Evolutionary conservation across 768 basidiomycete species (phyloP).

Genomic region (Amanita rimosa): DNA sequence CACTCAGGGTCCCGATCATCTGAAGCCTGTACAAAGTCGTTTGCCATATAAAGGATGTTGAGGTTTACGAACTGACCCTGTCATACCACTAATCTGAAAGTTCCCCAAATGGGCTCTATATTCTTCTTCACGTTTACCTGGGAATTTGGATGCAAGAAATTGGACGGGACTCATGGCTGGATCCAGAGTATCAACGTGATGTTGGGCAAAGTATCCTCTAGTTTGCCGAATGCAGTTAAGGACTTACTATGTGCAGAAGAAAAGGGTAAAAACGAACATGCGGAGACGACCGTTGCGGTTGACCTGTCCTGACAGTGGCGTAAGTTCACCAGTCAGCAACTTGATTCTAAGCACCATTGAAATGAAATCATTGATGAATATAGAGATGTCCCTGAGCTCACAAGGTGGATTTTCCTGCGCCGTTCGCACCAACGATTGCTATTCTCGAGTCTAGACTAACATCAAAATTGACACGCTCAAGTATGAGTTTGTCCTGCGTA

Average conservation of each 20-base stretch:
- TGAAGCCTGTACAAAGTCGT: constrained; percentile 44
- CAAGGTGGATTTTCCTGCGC: constrained; percentile 95
- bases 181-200: constrained; percentile 87
- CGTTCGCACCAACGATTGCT: constrained; percentile 91
- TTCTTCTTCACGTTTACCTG: constrained; percentile 92
- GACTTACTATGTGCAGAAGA: background rate
- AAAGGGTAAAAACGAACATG: constrained; percentile 40
- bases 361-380: background rate
- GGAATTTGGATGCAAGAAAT: constrained; percentile 86
- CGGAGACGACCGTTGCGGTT: constrained; percentile 87
- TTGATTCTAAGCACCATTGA: constrained; percentile 56
- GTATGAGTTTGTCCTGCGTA: constrained; percentile 57
- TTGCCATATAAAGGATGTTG: background rate
- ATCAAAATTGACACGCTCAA: constrained; percentile 79
- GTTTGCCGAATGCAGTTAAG: constrained; percentile 2
- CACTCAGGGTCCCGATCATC: constrained; percentile 81
- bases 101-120: constrained; percentile 93
- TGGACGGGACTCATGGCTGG: constrained; percentile 86
- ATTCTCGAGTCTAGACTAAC: constrained; percentile 92
- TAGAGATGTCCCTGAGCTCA: constrained; percentile 22
- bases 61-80: constrained; percentile 40
- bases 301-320: constrained; percentile 66
- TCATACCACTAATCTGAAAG: constrained; percentile 96
- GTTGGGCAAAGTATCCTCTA: constrained; percentile 89
- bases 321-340: constrained; percentile 75